Evolutionary conservation across 2,329 filamentous ascomycete species (phyloP), one percentile per base, ranked within the genome.

Genomic region (Ustilaginoidea virens): DNA sequence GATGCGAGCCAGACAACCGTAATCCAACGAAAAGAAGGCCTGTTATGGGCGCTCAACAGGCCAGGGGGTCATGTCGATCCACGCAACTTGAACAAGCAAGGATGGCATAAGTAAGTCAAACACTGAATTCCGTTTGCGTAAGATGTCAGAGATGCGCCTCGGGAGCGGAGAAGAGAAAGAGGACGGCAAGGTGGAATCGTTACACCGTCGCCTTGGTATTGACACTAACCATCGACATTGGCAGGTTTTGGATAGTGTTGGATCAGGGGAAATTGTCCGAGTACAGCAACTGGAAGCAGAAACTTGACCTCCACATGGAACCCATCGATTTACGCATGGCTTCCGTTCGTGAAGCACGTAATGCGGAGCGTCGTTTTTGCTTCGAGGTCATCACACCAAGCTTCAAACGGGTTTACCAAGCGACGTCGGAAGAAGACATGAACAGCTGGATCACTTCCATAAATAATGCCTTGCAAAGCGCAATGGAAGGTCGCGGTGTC

Each of bases 231-330:
- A 27, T 17, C 11, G n/a, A n/a, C n/a, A n/a, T n/a, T n/a, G n/a
- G 22, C 42, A 92, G 85, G 48, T 98, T 96, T 55, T 98, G 90
- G 90, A 92, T 98, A 38, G 90, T 98, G 2, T 65, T 98, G 25
- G 92, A 96, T 49, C 86, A 93, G 53, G 90, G 90, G 15, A 93
- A 90, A 49, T 66, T 98, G 11, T 94, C 87, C 2, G 90, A 98
- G 48, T 98, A 98, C 55, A 93, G 86, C 49, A 96, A 98, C 51
- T 98, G 90, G 90, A 98, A 98, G 55, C 83, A 98, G 50, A 87
- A 74, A 50, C 69, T 98, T 15, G 90, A 98, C 52, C 62, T 96
- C 16, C 92, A 98, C 50, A 96, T 93, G 74, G 90, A 96, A 2
- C 90, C 90, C 0, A 96, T 98, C 39, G 92, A 98, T 51, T 63